Base-by-base conservation (phyloP, 2,329 filamentous ascomycete genomes). In the Ophiostoma perfectum region DNA sequence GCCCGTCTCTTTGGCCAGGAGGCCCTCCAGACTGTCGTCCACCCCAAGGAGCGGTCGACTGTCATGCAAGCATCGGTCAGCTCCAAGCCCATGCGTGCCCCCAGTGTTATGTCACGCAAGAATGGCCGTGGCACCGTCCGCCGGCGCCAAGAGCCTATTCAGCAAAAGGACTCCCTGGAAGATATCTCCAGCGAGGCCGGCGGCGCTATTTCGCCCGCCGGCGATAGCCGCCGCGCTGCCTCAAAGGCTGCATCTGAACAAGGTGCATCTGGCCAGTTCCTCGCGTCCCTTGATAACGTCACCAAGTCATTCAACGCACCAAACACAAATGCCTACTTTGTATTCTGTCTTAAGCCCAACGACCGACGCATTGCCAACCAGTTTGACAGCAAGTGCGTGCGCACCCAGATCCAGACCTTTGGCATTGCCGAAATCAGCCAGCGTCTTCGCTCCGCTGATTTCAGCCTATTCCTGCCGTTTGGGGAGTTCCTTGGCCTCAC, bases 341-440 rank as follows among this genome's bases (percentile, higher is more conserved):
- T 99, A 62, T 97, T 99, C 79, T 99, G 95, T 75, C 80, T 99
- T 72, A 99, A 99, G 79, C 94, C 95, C 36, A 99, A 99, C 74
- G 95, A 99, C 77, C 87, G 95, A 67, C 88, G 95, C 65, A 99
- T 99, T 73, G 94, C 95, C 71, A 99, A 99, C 73, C 95, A 99
- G 75, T 99, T 98, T 74, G 95, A 99, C 78, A 97, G 93, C 84
- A 98, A 98, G 78, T 99, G 95, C 76, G 95, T 99, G 36, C 89
- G 95, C 4, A 91, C 91, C 11, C 95, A 99, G 76, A 86, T 99
- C 1, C 94, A 98, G 76, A 96, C 93, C 0, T 92, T 98, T 73
- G 95, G 95, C 44, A 96, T 99, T 74, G 93, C 93, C 0, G 95
- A 99, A 76, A 97, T 99, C 77, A 97, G 93, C 76, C 93, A 97